These are phyloP conservation scores for Cornus suecica DNA, from an alignment of 148 eudicot species.

Conservation along the genomic window DNA sequence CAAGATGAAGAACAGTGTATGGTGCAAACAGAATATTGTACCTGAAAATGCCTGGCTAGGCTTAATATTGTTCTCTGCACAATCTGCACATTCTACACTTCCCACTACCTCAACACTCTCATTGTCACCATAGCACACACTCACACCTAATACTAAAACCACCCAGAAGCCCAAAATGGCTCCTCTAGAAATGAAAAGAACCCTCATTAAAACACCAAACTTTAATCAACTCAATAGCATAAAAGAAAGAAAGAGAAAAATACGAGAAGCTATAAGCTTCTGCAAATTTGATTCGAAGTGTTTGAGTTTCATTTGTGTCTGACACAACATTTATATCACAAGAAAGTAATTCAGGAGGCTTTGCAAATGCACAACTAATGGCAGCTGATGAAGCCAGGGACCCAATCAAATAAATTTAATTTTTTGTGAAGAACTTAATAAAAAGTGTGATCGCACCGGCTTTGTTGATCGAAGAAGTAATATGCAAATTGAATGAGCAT, in stretches of 20 bases:
- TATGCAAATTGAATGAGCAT: not conserved
- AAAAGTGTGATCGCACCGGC: not conserved
- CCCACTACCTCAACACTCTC: conserved; percentile 27
- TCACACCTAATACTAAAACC: conserved; percentile 10
- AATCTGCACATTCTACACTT: conserved; percentile 29
- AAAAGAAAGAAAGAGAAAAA: not conserved
- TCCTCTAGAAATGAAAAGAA: not conserved
- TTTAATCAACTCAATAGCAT: too few species aligned
- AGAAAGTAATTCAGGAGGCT: not conserved
- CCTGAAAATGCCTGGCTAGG: conserved; percentile 28
- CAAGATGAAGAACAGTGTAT: too few species aligned
- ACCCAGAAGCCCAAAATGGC: conserved; percentile 19
- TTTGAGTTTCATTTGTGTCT: not conserved
- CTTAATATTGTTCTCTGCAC: conserved; percentile 19
- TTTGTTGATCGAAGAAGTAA: not conserved
- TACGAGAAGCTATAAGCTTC: not conserved
- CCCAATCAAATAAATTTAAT: not conserved
- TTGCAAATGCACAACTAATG: too few species aligned
- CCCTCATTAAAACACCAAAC: not conserved
- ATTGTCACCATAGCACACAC: conserved; percentile 15
- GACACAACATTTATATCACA: too few species aligned
- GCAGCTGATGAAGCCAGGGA: not conserved
- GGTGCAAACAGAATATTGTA: not conserved
- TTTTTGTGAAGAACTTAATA: not conserved
- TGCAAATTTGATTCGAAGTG: not conserved